Conservation (phyloP, 192 early-diverging fungal species). For the Thamnidium elegans region DNA sequence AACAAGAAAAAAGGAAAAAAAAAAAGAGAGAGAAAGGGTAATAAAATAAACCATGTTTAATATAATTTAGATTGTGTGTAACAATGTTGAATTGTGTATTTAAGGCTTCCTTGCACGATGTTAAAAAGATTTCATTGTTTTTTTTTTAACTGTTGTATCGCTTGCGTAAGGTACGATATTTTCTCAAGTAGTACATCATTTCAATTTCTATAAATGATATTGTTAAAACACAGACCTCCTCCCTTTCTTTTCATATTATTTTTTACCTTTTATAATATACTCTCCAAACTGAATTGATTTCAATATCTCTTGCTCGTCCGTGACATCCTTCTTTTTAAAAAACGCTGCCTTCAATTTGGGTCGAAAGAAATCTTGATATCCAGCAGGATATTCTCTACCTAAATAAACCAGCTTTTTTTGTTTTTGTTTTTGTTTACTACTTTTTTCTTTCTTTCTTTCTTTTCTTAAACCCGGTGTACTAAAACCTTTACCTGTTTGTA, state of each 20-base stretch:
- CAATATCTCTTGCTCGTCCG: conserved; percentile 34
- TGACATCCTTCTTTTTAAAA: conserved; percentile 39
- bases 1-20: not conserved
- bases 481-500: conserved; percentile 41
- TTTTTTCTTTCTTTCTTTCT: not conserved
- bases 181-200: conserved; percentile 43
- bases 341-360: conserved; percentile 43
- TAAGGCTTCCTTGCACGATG: not conserved
- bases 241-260: no score
- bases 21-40: not conserved
- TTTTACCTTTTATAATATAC: conserved; percentile 35
- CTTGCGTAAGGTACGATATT: conserved; percentile 38
- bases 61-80: conserved; percentile 7
- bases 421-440: not conserved
- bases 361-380: conserved; percentile 40
- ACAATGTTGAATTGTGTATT: not conserved
- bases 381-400: conserved; percentile 45
- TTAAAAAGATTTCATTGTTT: not conserved
- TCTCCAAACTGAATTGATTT: conserved; percentile 38
- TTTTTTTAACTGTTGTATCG: conserved; percentile 24
- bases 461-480: not conserved
- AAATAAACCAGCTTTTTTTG: conserved; percentile 34
- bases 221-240: no score
- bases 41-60: not conserved
- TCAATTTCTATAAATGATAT: conserved; percentile 32